Percentiles rank a stretch among this genome's conserved stretches.
These are phyloP conservation scores for Mycena belliarum DNA, from an alignment of 768 basidiomycete genomes.

Conservation along the genomic window DNA sequence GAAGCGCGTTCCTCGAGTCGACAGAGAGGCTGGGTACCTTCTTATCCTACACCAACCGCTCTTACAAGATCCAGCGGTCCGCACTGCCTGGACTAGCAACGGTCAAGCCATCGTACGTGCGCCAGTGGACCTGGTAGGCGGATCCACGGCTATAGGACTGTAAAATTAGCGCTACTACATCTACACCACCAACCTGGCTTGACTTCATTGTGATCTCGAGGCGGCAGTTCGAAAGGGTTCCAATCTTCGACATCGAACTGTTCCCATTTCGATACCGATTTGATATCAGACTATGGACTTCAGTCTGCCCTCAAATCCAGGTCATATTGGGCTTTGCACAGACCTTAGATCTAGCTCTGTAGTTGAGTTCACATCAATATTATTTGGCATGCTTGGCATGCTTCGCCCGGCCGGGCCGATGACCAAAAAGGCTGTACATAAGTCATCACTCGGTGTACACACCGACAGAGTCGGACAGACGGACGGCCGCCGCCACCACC, in stretches of 20 bases:
- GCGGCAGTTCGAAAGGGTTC: not conserved
- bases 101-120: too few relatives aligned
- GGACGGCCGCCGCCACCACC: too few relatives aligned
- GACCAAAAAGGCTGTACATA: not conserved
- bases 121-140: too few relatives aligned
- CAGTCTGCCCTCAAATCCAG: not conserved
- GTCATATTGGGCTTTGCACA: not conserved
- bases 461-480: too few relatives aligned
- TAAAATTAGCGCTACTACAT: too few relatives aligned
- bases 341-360: not conserved
- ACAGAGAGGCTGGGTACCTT: too few relatives aligned
- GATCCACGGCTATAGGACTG: too few relatives aligned
- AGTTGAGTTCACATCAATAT: not conserved
- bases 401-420: not conserved
- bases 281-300: not conserved
- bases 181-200: slow-evolving; percentile 1
- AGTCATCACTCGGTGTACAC: not conserved
- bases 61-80: too few relatives aligned
- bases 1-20: too few relatives aligned
- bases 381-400: not conserved
- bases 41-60: too few relatives aligned
- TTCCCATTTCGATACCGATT: not conserved
- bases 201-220: not conserved
- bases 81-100: too few relatives aligned
- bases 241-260: not conserved